phyloP scores from a whole-genome alignment of 306 rosid genomes.

The Citrullus amarus region DNA sequence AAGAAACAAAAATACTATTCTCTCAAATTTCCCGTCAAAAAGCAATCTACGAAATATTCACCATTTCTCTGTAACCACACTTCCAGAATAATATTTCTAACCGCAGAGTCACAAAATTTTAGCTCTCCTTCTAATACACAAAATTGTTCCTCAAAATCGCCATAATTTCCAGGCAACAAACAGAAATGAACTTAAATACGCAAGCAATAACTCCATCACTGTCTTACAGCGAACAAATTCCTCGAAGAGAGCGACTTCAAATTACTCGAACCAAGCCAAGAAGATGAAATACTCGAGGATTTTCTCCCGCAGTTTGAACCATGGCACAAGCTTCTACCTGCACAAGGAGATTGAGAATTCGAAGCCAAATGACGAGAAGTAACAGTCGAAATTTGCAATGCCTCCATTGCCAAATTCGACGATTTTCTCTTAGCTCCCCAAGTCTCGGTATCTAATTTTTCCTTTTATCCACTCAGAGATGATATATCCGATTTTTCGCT shows the following conservation, averaged over 20 bases:
- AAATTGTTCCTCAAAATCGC: background rate
- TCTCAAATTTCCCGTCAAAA: background rate
- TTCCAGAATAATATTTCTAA: background rate
- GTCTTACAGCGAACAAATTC: conserved; percentile 63
- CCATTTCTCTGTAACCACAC: background rate
- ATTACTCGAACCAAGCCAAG: conserved; percentile 25
- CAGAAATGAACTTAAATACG: background rate
- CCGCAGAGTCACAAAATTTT: background rate
- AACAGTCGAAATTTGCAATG: conserved; percentile 45
- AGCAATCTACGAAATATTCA: background rate
- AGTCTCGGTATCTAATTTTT: background rate
- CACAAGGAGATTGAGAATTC: conserved; percentile 23
- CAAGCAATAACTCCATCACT: background rate
- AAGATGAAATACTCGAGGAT: conserved; percentile 27
- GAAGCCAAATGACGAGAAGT: conserved; percentile 59
- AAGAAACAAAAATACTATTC: background rate
- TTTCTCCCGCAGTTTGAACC: conserved; percentile 19
- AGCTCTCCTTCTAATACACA: background rate
- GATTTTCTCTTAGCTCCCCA: background rate
- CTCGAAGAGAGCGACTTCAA: conserved; percentile 42
- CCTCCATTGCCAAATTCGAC: conserved; percentile 42
- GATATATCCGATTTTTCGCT: background rate
- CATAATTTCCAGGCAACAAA: background rate
- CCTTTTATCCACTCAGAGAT: conserved; percentile 27
- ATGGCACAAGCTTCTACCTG: conserved; percentile 10